These are phyloP conservation scores for Cladophialophora bantiana DNA, from an alignment of 2,329 filamentous ascomycete genomes.

Conservation along the genomic window DNA sequence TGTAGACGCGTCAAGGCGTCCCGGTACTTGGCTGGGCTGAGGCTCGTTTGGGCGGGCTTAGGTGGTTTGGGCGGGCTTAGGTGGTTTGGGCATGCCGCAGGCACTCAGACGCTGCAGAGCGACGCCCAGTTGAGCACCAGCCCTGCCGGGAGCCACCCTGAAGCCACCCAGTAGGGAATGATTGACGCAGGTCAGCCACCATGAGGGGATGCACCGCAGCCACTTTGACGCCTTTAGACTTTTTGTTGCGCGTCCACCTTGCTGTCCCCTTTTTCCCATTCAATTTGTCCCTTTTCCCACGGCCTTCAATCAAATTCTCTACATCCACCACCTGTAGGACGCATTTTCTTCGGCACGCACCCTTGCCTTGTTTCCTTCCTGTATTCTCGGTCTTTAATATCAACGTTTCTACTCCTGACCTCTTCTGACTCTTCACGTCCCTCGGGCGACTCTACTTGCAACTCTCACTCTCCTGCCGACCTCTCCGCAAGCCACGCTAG, in stretches of 20 bases:
- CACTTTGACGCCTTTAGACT: slow-evolving; percentile 11
- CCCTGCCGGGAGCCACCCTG: neutral
- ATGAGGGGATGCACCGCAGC: neutral
- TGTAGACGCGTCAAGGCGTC: neutral
- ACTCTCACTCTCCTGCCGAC: neutral
- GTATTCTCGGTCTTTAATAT: slow-evolving; percentile 6
- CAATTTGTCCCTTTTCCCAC: slow-evolving; percentile 16
- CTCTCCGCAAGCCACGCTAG: neutral
- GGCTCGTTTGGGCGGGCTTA: neutral
- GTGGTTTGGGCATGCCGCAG: neutral
- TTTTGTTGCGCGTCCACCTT: slow-evolving; percentile 20
- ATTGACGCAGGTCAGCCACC: slow-evolving; percentile 30
- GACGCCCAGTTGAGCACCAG: neutral
- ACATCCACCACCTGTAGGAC: slow-evolving; percentile 8
- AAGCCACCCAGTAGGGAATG: slow-evolving; percentile 2
- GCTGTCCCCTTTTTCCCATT: slow-evolving; percentile 22
- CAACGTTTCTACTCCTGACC: neutral
- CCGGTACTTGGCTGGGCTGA: slow-evolving; percentile 11
- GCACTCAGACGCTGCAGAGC: neutral
- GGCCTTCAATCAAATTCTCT: slow-evolving; percentile 15
- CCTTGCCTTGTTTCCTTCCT: slow-evolving; percentile 19
- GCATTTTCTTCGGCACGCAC: slow-evolving; percentile 5
- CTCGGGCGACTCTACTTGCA: slow-evolving; percentile 1
- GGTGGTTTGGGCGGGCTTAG: neutral
- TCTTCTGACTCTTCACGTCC: neutral